These are phyloP conservation scores for Cystoisospora suis DNA, from an alignment of 169 alveolate genomes.

Conservation along the genomic window DNA sequence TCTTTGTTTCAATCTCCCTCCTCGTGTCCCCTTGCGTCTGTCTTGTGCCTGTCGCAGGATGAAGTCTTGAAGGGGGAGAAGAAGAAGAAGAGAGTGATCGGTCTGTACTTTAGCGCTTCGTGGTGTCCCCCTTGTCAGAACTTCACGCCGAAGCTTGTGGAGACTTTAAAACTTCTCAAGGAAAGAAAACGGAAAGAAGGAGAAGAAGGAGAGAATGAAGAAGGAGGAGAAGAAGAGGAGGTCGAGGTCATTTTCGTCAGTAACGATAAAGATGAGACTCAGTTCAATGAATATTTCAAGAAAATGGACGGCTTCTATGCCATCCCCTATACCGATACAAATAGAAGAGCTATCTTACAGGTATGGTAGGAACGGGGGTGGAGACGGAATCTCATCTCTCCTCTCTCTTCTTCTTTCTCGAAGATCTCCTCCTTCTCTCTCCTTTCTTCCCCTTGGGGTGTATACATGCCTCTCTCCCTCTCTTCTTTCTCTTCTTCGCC, in stretches of 20 bases:
- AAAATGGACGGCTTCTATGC: conserved; percentile 80
- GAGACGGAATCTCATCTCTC: not conserved
- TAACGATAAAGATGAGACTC: conserved; percentile 71
- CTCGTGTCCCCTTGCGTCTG: not conserved
- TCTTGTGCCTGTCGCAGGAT: not conserved
- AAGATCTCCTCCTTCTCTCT: not conserved
- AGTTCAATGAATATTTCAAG: conserved; percentile 75
- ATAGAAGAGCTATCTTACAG: conserved; percentile 34
- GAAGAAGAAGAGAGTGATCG: conserved; percentile 65
- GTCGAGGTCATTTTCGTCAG: conserved; percentile 78
- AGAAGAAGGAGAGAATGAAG: too few relatives aligned
- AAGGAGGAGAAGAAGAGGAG: conserved; percentile 28
- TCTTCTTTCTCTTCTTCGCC: not conserved
- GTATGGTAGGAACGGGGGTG: not conserved
- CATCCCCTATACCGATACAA: conserved; percentile 75
- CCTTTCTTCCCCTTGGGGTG: not conserved
- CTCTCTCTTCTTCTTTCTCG: not conserved
- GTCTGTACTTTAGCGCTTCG: conserved; percentile 82
- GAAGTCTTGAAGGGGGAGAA: too few relatives aligned
- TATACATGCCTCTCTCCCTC: not conserved
- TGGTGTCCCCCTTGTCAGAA: conserved; percentile 87
- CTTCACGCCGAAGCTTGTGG: conserved; percentile 82
- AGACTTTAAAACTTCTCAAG: conserved; percentile 71
- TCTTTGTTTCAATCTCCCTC: not conserved
- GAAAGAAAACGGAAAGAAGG: too few relatives aligned